Conservation (phyloP, 2,329 filamentous ascomycete genomes). For the Trichoderma sp. region DNA sequence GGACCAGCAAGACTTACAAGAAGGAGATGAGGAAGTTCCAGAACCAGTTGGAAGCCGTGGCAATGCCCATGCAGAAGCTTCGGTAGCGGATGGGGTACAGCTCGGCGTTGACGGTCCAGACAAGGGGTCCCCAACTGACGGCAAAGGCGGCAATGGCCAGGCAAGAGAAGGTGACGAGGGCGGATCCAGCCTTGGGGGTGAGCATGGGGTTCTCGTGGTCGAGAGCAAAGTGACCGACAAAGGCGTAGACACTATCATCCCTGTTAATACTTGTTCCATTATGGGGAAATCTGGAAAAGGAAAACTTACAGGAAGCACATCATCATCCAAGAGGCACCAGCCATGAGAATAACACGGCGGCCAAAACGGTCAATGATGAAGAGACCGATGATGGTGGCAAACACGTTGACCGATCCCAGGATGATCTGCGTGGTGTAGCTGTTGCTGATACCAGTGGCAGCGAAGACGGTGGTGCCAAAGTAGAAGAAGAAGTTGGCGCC, state of each 20-base stretch:
- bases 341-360: slow-evolving; percentile 13
- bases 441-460: slow-evolving; percentile 24
- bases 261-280: not conserved
- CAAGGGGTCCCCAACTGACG: slow-evolving; percentile 18
- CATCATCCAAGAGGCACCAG: slow-evolving; percentile 19
- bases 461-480: slow-evolving; percentile 22
- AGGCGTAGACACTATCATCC: slow-evolving; percentile 12
- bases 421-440: slow-evolving; percentile 24
- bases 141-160: slow-evolving; percentile 22
- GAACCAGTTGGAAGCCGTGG: slow-evolving; percentile 23
- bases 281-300: not conserved
- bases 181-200: slow-evolving; percentile 25
- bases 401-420: slow-evolving; percentile 19
- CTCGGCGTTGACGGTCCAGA: slow-evolving; percentile 21
- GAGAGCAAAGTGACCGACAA: slow-evolving; percentile 23
- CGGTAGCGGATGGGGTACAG: slow-evolving; percentile 22
- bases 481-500: slow-evolving; percentile 27
- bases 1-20: slow-evolving; percentile 4
- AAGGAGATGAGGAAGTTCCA: slow-evolving; percentile 26
- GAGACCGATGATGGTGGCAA: slow-evolving; percentile 19
- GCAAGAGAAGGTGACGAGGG: slow-evolving; percentile 20
- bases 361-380: slow-evolving; percentile 20
- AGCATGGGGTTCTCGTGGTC: slow-evolving; percentile 18
- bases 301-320: slow-evolving; percentile 22
- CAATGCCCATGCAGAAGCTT: slow-evolving; percentile 20